Evolutionary conservation across 805 yeast genomes (phyloP).

Genomic region (Candida rishiriensis): DNA sequence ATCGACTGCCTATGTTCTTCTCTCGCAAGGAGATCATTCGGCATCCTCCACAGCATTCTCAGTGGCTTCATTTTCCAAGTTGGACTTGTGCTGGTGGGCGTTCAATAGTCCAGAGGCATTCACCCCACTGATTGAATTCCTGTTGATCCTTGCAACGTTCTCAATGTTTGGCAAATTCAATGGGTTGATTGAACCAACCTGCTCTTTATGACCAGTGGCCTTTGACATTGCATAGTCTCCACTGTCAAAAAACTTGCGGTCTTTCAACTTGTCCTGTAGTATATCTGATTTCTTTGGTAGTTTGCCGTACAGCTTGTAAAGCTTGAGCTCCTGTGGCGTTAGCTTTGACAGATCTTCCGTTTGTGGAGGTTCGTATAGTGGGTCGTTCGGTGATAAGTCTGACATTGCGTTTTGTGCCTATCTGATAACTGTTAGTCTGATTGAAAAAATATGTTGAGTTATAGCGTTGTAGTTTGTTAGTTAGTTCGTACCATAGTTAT

Average conservation of each 20-base stretch:
- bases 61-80: slow-evolving; percentile 50
- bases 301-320: slow-evolving; percentile 79
- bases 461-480: no score
- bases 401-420: slow-evolving; percentile 3
- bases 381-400: slow-evolving; percentile 37
- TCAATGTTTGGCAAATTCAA: slow-evolving; percentile 52
- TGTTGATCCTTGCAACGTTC: slow-evolving; percentile 53
- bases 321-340: slow-evolving; percentile 73
- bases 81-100: slow-evolving; percentile 50
- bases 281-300: slow-evolving; percentile 78
- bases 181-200: slow-evolving; percentile 29
- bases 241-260: slow-evolving; percentile 87
- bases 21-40: neutral
- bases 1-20: no score
- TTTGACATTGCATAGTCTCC: slow-evolving; percentile 89
- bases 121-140: slow-evolving; percentile 54
- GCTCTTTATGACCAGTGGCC: slow-evolving; percentile 44
- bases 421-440: no score
- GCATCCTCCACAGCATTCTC: slow-evolving; percentile 25
- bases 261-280: slow-evolving; percentile 70
- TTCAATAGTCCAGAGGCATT: slow-evolving; percentile 30
- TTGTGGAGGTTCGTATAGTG: slow-evolving; percentile 39
- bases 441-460: no score
- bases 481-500: no score
- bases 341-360: slow-evolving; percentile 50